Percentiles rank a stretch among this genome's conserved stretches.
phyloP scores from a whole-genome alignment of 345 rosid genomes.

The Populus nigra region DNA sequence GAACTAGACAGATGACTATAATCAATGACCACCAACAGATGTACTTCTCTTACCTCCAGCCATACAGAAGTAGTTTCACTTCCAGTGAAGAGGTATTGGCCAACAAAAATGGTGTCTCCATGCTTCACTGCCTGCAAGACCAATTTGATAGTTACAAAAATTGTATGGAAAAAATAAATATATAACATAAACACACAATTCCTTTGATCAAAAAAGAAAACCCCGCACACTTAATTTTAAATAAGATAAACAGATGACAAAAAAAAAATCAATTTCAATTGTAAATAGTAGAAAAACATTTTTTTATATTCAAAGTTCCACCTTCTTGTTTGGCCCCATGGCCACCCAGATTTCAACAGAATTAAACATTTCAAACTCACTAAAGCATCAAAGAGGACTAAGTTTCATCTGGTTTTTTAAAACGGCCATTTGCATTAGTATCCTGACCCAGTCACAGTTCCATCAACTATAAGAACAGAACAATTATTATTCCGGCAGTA shows the following conservation, averaged over 20 bases:
- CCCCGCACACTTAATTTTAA: background rate
- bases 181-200: background rate
- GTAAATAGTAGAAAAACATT: background rate
- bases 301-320: background rate
- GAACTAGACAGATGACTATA: background rate
- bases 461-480: background rate
- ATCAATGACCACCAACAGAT: background rate
- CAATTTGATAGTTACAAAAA: slow-evolving; percentile 15
- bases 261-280: background rate
- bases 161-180: background rate
- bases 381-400: background rate
- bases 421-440: background rate
- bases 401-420: background rate
- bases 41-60: slow-evolving; percentile 67
- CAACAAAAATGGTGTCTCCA: slow-evolving; percentile 92
- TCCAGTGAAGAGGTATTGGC: slow-evolving; percentile 94
- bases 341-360: background rate
- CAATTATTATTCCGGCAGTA: background rate
- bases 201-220: background rate
- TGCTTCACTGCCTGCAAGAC: slow-evolving; percentile 73
- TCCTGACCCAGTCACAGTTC: background rate
- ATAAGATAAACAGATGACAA: background rate
- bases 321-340: background rate
- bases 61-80: slow-evolving; percentile 97
- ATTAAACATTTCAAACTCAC: background rate